These are phyloP conservation scores for Biscogniauxia mediterranea DNA, from an alignment of 2,329 filamentous ascomycete species.

Conservation along the genomic window DNA sequence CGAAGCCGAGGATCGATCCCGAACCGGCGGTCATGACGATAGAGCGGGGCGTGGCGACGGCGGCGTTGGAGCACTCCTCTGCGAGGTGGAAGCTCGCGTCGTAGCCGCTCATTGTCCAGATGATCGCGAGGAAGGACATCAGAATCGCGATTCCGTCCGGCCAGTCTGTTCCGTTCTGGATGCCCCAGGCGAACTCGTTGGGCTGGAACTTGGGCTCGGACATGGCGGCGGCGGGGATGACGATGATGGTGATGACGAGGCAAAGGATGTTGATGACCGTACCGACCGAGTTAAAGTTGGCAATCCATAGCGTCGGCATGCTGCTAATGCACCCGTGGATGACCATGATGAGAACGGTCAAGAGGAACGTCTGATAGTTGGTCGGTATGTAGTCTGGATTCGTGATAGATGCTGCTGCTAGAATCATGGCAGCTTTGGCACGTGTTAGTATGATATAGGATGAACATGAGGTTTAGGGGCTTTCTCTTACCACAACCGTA, in stretches of 20 bases:
- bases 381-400: slow-evolving; percentile 64
- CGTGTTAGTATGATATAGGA: slow-evolving; percentile 3
- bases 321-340: slow-evolving; percentile 66
- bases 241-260: slow-evolving; percentile 63
- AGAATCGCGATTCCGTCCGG: slow-evolving; percentile 65
- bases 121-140: slow-evolving; percentile 59
- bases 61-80: slow-evolving; percentile 74
- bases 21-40: slow-evolving; percentile 68
- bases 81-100: slow-evolving; percentile 60
- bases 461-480: not conserved
- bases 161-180: slow-evolving; percentile 65
- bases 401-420: slow-evolving; percentile 66
- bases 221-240: slow-evolving; percentile 60
- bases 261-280: slow-evolving; percentile 70
- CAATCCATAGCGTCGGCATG: slow-evolving; percentile 69
- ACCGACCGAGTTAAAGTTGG: slow-evolving; percentile 66
- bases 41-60: slow-evolving; percentile 66
- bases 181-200: slow-evolving; percentile 58
- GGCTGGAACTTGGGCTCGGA: slow-evolving; percentile 47
- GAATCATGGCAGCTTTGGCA: slow-evolving; percentile 59
- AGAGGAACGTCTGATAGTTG: slow-evolving; percentile 65
- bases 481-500: slow-evolving; percentile 32
- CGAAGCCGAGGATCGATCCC: slow-evolving; percentile 68
- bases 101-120: slow-evolving; percentile 36
- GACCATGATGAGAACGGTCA: slow-evolving; percentile 66